phyloP scores from a whole-genome alignment of 2,329 filamentous ascomycete species.

The Clonostachys rosea region DNA sequence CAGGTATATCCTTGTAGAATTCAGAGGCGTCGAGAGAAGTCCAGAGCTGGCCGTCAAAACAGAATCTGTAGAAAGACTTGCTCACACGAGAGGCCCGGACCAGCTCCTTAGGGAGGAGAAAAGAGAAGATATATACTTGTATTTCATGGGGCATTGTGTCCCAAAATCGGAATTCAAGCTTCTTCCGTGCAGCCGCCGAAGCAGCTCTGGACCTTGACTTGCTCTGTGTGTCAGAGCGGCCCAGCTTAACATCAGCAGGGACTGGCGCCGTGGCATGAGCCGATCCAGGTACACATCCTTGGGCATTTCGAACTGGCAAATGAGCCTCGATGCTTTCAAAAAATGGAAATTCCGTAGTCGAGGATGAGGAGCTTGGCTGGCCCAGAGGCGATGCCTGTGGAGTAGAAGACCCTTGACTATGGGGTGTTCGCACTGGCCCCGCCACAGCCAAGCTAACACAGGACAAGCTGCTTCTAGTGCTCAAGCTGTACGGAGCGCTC shows the following conservation, averaged over 20 bases:
- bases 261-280: constrained; percentile 50
- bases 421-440: constrained; percentile 17
- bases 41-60: constrained; percentile 96
- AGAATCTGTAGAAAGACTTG: constrained; percentile 73
- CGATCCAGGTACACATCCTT: constrained; percentile 34
- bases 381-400: constrained; percentile 34
- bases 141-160: constrained; percentile 77
- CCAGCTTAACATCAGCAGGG: constrained; percentile 56
- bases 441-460: constrained; percentile 47
- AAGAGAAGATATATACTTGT: constrained; percentile 70
- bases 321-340: constrained; percentile 37
- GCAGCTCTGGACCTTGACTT: constrained; percentile 10
- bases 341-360: constrained; percentile 32
- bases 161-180: constrained; percentile 64
- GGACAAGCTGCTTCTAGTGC: constrained; percentile 44
- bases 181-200: constrained; percentile 15
- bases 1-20: constrained; percentile 85
- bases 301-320: constrained; percentile 51
- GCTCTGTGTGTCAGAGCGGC: constrained; percentile 18
- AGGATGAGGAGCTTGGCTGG: constrained; percentile 24
- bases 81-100: constrained; percentile 74
- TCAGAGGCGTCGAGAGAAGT: constrained; percentile 75
- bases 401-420: constrained; percentile 19
- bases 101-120: constrained; percentile 74
- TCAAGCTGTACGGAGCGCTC: constrained; percentile 58